Percentiles rank a stretch among this genome's conserved stretches.
Conservation (phyloP, 148 eudicot species). For the Camellia sinensis region DNA sequence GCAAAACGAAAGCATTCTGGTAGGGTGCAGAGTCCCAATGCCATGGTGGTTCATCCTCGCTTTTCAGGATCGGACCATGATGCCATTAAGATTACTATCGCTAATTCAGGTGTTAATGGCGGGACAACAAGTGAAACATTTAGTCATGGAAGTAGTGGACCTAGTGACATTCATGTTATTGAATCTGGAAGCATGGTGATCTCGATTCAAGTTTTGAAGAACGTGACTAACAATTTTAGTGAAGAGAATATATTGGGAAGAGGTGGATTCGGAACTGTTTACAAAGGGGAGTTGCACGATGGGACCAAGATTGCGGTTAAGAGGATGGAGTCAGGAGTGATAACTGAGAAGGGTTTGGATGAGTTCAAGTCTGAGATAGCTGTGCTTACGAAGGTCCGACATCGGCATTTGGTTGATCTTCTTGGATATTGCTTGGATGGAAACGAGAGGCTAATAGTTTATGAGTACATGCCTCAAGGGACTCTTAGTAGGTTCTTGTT, state of each 20-base stretch:
- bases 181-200: slow-evolving; percentile 50
- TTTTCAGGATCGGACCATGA: slow-evolving; percentile 56
- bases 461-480: slow-evolving; percentile 69
- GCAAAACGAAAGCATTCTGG: slow-evolving; percentile 44
- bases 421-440: slow-evolving; percentile 58
- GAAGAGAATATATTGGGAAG: slow-evolving; percentile 45
- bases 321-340: slow-evolving; percentile 52
- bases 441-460: slow-evolving; percentile 64
- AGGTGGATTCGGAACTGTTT: slow-evolving; percentile 69
- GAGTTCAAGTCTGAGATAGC: slow-evolving; percentile 65
- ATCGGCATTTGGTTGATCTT: slow-evolving; percentile 59
- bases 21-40: slow-evolving; percentile 49
- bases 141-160: slow-evolving; percentile 39
- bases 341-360: slow-evolving; percentile 51
- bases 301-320: slow-evolving; percentile 69
- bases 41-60: slow-evolving; percentile 60
- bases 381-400: slow-evolving; percentile 67
- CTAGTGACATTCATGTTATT: slow-evolving; percentile 40
- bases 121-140: slow-evolving; percentile 37
- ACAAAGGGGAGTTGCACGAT: slow-evolving; percentile 57
- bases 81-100: slow-evolving; percentile 56
- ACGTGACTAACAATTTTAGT: slow-evolving; percentile 49
- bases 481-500: slow-evolving; percentile 49
- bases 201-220: slow-evolving; percentile 45
- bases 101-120: slow-evolving; percentile 41